Base-by-base conservation (phyloP, 805 yeast genomes). In the Saccharomycopsis oosterbeekiorum region DNA sequence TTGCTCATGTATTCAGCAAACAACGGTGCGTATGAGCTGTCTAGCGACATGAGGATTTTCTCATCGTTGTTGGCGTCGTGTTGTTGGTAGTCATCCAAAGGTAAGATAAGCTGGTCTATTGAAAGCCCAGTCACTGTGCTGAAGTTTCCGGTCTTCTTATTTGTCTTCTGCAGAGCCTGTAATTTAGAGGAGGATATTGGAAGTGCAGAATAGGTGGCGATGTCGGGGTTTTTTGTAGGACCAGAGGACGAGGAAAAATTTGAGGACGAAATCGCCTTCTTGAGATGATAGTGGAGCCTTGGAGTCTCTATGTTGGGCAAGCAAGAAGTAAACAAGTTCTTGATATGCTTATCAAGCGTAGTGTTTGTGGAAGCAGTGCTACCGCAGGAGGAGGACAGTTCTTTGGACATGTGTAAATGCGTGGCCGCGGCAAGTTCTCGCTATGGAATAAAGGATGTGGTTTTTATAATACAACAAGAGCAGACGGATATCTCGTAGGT, bases 51-150 rank as follows among this genome's bases (percentile, higher is more conserved):
- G 37, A 63, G 40, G 36, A 63, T 54, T 53, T 63, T 64, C 17
- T 63, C 57, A 11, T 40, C 55, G 17, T 59, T 43, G 53, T 50
- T 56, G 54, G 50, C 60, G 15, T 59, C 60, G 19, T 47, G 53
- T 3, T 15, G n/a, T 21, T 47, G 29, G 10, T 47, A 47, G n/a
- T 47, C 53, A 24, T 26, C 21, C 11, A 47, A 47, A 10, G 53
- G 53, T n/a, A 47, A 47, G 14, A 47, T 47, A 14, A 47, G 53
- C 9, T 47, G 19, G 19, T 47, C 53, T 21, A 47, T 47, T 10
- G 53, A 34, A 10, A 47, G 15, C 4, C 53, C 53, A 5, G 34
- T 12, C 15, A 47, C 3, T 1, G 36, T 19, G 34, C 21, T 47
- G 12, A 47, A 47, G 26, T 21, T 24, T 10, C n/a, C n/a, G 24